A percentile compares a stretch with the other conserved stretches of the same genome.
Conservation (phyloP, 2,329 filamentous ascomycete genomes). For the Pestalotiopsis sp. region DNA sequence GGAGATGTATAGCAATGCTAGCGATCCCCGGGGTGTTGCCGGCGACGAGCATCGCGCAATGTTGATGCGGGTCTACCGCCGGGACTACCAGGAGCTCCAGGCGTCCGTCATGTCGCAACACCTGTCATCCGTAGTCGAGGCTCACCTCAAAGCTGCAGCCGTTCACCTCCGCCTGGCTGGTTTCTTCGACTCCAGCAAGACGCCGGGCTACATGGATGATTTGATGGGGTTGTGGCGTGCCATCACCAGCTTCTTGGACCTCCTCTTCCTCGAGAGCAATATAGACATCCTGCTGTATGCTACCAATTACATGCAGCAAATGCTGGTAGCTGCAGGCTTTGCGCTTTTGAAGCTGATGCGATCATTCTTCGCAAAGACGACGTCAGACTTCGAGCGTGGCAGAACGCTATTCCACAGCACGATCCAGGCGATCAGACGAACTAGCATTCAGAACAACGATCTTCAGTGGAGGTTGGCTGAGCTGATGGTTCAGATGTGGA, state of each 20-base stretch:
- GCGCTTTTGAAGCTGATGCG: slow-evolving; percentile 77
- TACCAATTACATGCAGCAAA: slow-evolving; percentile 80
- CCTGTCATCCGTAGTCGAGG: slow-evolving; percentile 58
- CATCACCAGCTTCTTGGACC: slow-evolving; percentile 69
- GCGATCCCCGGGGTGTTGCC: slow-evolving; percentile 69
- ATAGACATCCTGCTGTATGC: slow-evolving; percentile 65
- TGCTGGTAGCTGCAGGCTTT: slow-evolving; percentile 81
- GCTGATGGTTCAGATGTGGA: slow-evolving; percentile 88
- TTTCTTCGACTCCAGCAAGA: slow-evolving; percentile 78
- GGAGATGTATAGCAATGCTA: slow-evolving; percentile 78
- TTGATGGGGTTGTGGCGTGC: slow-evolving; percentile 76
- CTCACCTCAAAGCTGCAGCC: slow-evolving; percentile 72
- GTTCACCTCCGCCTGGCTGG: slow-evolving; percentile 77
- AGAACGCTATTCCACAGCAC: slow-evolving; percentile 71
- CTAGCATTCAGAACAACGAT: slow-evolving; percentile 77
- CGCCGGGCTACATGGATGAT: slow-evolving; percentile 72
- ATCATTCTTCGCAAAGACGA: slow-evolving; percentile 73
- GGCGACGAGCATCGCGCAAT: slow-evolving; percentile 69
- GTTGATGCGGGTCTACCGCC: slow-evolving; percentile 66
- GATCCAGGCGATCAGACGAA: slow-evolving; percentile 69
- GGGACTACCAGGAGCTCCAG: slow-evolving; percentile 65
- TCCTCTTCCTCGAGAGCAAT: slow-evolving; percentile 58
- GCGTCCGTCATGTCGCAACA: slow-evolving; percentile 60
- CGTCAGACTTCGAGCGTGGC: slow-evolving; percentile 70
- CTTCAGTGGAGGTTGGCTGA: slow-evolving; percentile 79